Percentiles rank a stretch among this genome's conserved stretches.
Conservation (phyloP, 2,329 filamentous ascomycete genomes). For the Beauveria sp. region DNA sequence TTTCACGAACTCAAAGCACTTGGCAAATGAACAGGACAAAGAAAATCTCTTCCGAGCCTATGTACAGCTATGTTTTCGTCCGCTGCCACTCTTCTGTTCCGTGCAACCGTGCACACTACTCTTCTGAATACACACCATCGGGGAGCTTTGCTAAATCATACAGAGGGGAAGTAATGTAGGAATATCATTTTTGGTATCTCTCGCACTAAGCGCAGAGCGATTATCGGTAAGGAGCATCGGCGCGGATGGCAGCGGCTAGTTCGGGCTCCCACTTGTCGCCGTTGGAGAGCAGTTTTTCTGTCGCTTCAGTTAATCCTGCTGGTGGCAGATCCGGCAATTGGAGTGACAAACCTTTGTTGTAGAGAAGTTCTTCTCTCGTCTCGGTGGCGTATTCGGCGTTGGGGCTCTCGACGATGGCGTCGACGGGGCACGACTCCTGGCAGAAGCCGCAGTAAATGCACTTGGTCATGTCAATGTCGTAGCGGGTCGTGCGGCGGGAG, state of each 20-base stretch:
- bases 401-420: conserved; percentile 68
- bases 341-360: conserved; percentile 68
- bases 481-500: conserved; percentile 88
- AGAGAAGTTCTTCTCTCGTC: conserved; percentile 84
- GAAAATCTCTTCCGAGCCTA: conserved; percentile 22
- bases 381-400: conserved; percentile 58
- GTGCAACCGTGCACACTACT: background rate
- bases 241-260: conserved; percentile 82
- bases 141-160: conserved; percentile 9
- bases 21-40: conserved; percentile 15
- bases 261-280: conserved; percentile 98
- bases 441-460: conserved; percentile 99
- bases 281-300: conserved; percentile 78
- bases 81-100: conserved; percentile 10
- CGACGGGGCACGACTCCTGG: conserved; percentile 97
- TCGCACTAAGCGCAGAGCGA: conserved; percentile 1
- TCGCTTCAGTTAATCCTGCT: conserved; percentile 16
- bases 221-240: conserved; percentile 87
- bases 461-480: conserved; percentile 99
- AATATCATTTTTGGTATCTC: background rate
- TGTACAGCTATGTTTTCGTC: conserved; percentile 18
- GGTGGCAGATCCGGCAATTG: background rate
- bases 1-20: conserved; percentile 14
- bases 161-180: conserved; percentile 4
- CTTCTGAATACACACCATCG: conserved; percentile 2